Evolutionary conservation across 768 basidiomycete genomes (phyloP), one percentile per base, ranked within the genome.

Genomic region (Rhodocollybia butyracea): DNA sequence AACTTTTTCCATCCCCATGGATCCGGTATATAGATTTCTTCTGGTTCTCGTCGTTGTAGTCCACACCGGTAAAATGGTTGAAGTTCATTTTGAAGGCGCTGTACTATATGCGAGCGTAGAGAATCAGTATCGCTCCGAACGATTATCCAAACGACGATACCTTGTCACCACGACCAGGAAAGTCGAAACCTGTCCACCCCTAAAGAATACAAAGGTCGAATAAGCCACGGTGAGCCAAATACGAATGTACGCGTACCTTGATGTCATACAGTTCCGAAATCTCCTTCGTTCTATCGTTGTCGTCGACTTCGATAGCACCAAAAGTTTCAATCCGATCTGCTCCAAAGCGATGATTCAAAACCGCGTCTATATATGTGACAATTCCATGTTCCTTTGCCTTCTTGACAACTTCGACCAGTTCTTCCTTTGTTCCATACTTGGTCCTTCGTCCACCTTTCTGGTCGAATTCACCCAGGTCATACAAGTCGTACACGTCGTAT

Each of bases 391-490:
- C 70, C 58, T 73, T 76, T 1, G 86, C 87, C 12, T 64, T 67
- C 38, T 72, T 71, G 59, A 82, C 78, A 19, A 82, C 79, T 1
- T 68, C 50, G 2, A 84, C 41, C 26, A 88, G 76, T 48, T 89
- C 80, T 22, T 83, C 80, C 56, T 85, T 86, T 22, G 81, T 81
- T n/a, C 88, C 88, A 81, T 84, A 89, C 51, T 84, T 78, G 2
- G 86, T 88, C 3, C 73, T 62, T 29, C 71, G 60, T 10, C 74
- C 70, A 19, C 77, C 81, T 57, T 78, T 83, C 69, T 84, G 84
- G 55, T 80, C 63, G 54, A 85, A 85, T 60, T 85, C 83, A 38
- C 83, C 83, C 15, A 85, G 61, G 61, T 84, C 83, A 77, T 81
- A 85, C 77, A 84, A 52, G 40, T 65, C 64, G 54, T 61, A 65